Percentiles rank a stretch among this genome's conserved stretches.
These are phyloP conservation scores for Auriscalpium orientale DNA, from an alignment of 768 basidiomycete species.

Conservation along the genomic window DNA sequence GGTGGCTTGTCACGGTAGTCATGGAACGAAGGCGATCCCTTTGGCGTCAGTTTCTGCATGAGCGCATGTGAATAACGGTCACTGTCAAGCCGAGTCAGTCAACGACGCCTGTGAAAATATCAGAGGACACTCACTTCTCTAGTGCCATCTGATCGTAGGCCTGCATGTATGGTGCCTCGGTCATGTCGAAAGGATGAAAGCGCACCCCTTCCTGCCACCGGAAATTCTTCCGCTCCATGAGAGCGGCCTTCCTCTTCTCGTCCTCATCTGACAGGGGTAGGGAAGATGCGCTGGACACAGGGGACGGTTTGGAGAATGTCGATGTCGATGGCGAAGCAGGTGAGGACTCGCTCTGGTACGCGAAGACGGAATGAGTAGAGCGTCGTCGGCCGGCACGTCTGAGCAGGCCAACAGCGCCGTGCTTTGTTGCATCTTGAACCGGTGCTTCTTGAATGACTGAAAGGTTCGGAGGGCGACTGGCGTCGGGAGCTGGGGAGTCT, in stretches of 20 bases:
- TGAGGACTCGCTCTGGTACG: not conserved
- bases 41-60: slow-evolving; percentile 45
- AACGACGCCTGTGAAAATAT: slow-evolving; percentile 1
- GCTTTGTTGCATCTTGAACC: too few species aligned
- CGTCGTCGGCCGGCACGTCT: not conserved
- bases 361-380: too few species aligned
- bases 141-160: slow-evolving; percentile 49
- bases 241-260: slow-evolving; percentile 1
- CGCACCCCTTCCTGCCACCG: slow-evolving; percentile 31
- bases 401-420: not conserved
- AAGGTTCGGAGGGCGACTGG: too few species aligned
- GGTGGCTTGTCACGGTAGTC: slow-evolving; percentile 35
- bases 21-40: slow-evolving; percentile 54
- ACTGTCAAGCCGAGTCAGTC: slow-evolving; percentile 29
- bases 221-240: slow-evolving; percentile 17
- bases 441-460: too few species aligned
- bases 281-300: not conserved
- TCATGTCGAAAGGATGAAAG: slow-evolving; percentile 44
- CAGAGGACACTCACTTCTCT: slow-evolving; percentile 42
- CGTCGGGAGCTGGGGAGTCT: not conserved
- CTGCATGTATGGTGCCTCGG: slow-evolving; percentile 57
- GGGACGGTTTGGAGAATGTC: not conserved
- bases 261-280: not conserved
- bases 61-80: slow-evolving; percentile 48
- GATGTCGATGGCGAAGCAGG: not conserved